phyloP scores from a whole-genome alignment of 2,329 filamentous ascomycete species.

The Penicillium hesseltinei region DNA sequence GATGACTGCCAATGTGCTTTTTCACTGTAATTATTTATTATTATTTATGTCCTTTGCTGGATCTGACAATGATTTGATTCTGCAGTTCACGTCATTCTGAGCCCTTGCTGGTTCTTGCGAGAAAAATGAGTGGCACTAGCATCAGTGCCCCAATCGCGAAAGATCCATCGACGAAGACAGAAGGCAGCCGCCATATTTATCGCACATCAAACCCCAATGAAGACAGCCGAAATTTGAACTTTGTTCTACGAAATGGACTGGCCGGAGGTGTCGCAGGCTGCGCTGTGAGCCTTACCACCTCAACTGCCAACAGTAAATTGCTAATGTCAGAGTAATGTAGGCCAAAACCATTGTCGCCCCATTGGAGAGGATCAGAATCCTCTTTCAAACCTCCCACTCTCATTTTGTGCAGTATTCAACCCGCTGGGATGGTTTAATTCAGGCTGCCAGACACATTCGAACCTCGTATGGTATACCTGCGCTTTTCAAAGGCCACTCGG shows the following conservation, averaged over 20 bases:
- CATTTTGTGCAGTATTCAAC: constrained; percentile 69
- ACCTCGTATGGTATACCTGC: background rate
- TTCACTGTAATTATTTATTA: background rate
- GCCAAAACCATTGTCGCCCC: constrained; percentile 7
- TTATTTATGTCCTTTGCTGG: no score
- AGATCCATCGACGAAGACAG: background rate
- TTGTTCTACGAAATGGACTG: constrained; percentile 75
- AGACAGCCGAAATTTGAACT: constrained; percentile 70
- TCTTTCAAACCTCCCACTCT: constrained; percentile 4
- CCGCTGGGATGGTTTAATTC: constrained; percentile 75
- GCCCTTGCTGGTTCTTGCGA: no score
- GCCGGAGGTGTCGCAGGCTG: constrained; percentile 88
- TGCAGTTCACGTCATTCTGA: background rate
- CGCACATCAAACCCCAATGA: background rate
- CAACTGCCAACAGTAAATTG: background rate
- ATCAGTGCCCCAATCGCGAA: background rate
- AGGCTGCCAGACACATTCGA: constrained; percentile 63
- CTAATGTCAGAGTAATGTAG: background rate
- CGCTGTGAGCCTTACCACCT: constrained; percentile 59
- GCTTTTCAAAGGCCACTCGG: constrained; percentile 90
- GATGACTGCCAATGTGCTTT: background rate
- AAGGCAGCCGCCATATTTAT: no score
- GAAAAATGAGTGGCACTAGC: background rate
- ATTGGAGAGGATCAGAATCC: constrained; percentile 4
- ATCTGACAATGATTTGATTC: background rate